Conservation (phyloP, 768 basidiomycete species). For the Amylocystis lapponica region DNA sequence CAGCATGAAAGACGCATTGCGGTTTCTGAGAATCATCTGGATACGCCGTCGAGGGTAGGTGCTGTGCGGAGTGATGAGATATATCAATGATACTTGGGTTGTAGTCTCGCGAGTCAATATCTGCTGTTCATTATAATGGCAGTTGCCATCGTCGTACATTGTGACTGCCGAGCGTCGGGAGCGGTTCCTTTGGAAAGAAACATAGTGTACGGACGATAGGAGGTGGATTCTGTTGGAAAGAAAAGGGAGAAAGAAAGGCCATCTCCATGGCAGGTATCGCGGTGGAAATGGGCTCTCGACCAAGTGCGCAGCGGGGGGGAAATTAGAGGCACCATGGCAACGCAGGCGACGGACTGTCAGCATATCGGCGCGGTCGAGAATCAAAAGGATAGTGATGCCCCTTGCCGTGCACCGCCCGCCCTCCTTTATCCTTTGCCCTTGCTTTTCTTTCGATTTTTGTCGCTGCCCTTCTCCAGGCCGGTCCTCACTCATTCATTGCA, state of each 20-base stretch:
- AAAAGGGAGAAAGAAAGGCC: not conserved
- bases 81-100: not conserved
- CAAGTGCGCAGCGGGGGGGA: not conserved
- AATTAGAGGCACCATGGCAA: slow-evolving; percentile 14
- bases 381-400: slow-evolving; percentile 13
- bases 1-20: too few relatives aligned
- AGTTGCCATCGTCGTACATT: not conserved
- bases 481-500: slow-evolving; percentile 31
- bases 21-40: too few relatives aligned
- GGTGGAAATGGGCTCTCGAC: too few relatives aligned
- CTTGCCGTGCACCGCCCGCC: slow-evolving; percentile 6
- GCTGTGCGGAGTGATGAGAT: too few relatives aligned
- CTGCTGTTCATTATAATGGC: not conserved
- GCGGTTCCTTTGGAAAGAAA: not conserved
- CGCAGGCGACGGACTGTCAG: slow-evolving; percentile 6
- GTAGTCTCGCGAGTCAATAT: not conserved
- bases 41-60: too few relatives aligned
- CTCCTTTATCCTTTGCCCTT: slow-evolving; percentile 9
- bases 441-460: slow-evolving; percentile 8
- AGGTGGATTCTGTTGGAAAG: not conserved
- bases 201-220: not conserved
- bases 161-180: not conserved
- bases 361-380: not conserved
- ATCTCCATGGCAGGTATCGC: not conserved
- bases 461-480: slow-evolving; percentile 36